phyloP scores from a whole-genome alignment of 495 filamentous ascomycete genomes.

The Tricharina praecox region DNA sequence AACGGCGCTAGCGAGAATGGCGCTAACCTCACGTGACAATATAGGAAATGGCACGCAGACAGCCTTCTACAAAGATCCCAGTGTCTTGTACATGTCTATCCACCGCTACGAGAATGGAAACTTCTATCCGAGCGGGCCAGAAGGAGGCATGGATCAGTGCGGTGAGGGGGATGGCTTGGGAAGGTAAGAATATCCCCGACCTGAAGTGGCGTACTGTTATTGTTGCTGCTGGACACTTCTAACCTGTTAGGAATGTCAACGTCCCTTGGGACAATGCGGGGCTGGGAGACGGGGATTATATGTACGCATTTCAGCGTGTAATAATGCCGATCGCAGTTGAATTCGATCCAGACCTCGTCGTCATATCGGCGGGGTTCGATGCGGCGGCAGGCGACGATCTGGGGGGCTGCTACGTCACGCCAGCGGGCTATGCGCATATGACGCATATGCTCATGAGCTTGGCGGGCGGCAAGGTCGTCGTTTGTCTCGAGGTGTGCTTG shows the following conservation, averaged over 20 bases:
- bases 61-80: conserved; percentile 85
- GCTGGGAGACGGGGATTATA: conserved; percentile 94
- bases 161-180: conserved; percentile 60
- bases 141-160: conserved; percentile 60
- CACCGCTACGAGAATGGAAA: conserved; percentile 67
- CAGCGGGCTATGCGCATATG: conserved; percentile 91
- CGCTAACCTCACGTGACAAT: conserved; percentile 27
- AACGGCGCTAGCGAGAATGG: neutral
- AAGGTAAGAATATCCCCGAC: conserved; percentile 31
- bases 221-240: conserved; percentile 7
- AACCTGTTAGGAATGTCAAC: conserved; percentile 87
- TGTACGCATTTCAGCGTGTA: conserved; percentile 85
- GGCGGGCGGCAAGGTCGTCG: conserved; percentile 76
- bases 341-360: conserved; percentile 86
- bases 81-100: conserved; percentile 90
- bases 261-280: conserved; percentile 83
- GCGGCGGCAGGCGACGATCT: conserved; percentile 84
- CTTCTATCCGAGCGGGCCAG: conserved; percentile 70
- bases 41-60: conserved; percentile 94
- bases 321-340: conserved; percentile 94
- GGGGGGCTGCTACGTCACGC: conserved; percentile 79
- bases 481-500: conserved; percentile 55
- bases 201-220: neutral
- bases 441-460: conserved; percentile 97
- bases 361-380: conserved; percentile 92